Evolutionary conservation across 352 stramenopile genomes (phyloP), one percentile per base, ranked within the genome.

Genomic region (Phytopythium oedochilum): DNA sequence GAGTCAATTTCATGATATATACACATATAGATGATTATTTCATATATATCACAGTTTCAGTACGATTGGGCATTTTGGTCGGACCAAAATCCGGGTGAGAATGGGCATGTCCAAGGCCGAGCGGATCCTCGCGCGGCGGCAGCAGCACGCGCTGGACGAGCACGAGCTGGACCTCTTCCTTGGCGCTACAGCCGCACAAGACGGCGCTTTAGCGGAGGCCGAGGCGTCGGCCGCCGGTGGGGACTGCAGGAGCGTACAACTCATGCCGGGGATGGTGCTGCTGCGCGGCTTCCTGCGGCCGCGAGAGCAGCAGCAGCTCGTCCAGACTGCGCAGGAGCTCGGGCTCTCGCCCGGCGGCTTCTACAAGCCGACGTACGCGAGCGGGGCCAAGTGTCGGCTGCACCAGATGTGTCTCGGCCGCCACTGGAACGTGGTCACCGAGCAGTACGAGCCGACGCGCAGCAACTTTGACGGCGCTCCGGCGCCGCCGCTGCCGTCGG

Each of bases 341-440:
- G 79, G 78, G 1, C 22, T 84, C 29, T 58, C 55, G 10, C 15
- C 47, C 31, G 75, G 77, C 7, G 77, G 75, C 2, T 88, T 87
- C 55, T 89, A 87, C 58, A 80, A 75, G 43, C 79, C 79, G 10
- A 83, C 73, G 50, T 89, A 88, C 54, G 77, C 76, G 22, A 87
- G 78, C 42, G 79, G 79, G 31, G 77, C 76, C 61, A 85, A 85
- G 65, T 88, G 77, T 55, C 74, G 78, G 20, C 63, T 88, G 70
- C 79, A 88, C 40, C 77, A 88, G 50, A 89, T 88, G 76, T 89
- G 79, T 42, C 61, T 87, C 22, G 79, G 79, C 17, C 66, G 68
- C 28, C 77, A 86, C 62, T 89, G 79, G 79, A 88, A 89, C 54
- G 75, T 88, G 29, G 61, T 83, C 23, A 74, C 75, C n/a, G 78